phyloP scores from a whole-genome alignment of 176 grass and related monocot genomes.

The Triticum turgidum region DNA sequence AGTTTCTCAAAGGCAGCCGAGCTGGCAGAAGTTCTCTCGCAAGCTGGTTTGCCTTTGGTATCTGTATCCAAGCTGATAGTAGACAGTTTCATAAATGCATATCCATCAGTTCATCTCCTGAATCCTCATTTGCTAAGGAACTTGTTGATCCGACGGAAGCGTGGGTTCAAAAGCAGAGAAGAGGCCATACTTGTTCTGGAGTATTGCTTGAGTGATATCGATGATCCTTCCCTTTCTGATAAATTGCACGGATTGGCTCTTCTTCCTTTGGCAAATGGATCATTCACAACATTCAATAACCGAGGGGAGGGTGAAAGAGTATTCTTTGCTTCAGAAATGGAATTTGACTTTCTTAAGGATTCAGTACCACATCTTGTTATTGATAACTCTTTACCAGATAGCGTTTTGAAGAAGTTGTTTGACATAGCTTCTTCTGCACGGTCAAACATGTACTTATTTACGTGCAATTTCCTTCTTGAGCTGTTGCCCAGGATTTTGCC shows the following conservation, averaged over 20 bases:
- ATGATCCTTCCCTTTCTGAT: slow-evolving; percentile 49
- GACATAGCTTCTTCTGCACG: slow-evolving; percentile 70
- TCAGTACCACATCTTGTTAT: slow-evolving; percentile 84
- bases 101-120: slow-evolving; percentile 76
- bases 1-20: slow-evolving; percentile 71
- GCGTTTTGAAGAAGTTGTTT: slow-evolving; percentile 67
- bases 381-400: slow-evolving; percentile 74
- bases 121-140: slow-evolving; percentile 84
- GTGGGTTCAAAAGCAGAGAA: slow-evolving; percentile 74
- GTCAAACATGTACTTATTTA: slow-evolving; percentile 71
- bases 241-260: slow-evolving; percentile 84
- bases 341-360: slow-evolving; percentile 83
- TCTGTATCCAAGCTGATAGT: slow-evolving; percentile 78
- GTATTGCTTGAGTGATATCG: slow-evolving; percentile 90
- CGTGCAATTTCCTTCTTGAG: slow-evolving; percentile 71
- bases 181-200: slow-evolving; percentile 76
- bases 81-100: slow-evolving; percentile 76
- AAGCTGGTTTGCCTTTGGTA: slow-evolving; percentile 83
- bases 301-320: slow-evolving; percentile 82
- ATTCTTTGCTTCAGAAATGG: slow-evolving; percentile 68
- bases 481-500: slow-evolving; percentile 91
- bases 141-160: slow-evolving; percentile 82
- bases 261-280: slow-evolving; percentile 92
- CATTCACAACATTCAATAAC: slow-evolving; percentile 67
- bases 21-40: slow-evolving; percentile 72